Evolutionary conservation across 768 basidiomycete genomes (phyloP).

Genomic region (Multifurca ochricompacta): DNA sequence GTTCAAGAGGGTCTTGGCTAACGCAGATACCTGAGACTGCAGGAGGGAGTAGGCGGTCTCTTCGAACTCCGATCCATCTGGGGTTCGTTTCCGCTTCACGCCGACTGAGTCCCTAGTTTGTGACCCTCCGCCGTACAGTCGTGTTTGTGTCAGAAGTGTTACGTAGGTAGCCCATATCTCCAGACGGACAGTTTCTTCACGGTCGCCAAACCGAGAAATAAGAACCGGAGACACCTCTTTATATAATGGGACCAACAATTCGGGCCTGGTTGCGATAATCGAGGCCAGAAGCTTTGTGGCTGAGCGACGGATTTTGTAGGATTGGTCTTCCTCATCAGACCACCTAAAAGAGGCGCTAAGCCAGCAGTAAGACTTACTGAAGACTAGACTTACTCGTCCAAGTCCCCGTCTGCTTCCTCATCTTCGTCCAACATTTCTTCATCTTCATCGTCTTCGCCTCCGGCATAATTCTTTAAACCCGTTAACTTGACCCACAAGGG

Average conservation of each 20-base stretch:
- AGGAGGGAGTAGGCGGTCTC: conserved; percentile 69
- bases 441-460: conserved; percentile 57
- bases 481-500: not conserved
- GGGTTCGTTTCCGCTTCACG: conserved; percentile 72
- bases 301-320: conserved; percentile 93
- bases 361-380: conserved; percentile 7
- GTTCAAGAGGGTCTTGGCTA: conserved; percentile 75
- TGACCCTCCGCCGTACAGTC: conserved; percentile 61
- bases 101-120: conserved; percentile 44
- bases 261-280: conserved; percentile 84
- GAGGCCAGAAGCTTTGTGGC: conserved; percentile 86
- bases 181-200: conserved; percentile 89
- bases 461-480: conserved; percentile 67
- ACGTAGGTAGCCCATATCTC: conserved; percentile 90
- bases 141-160: conserved; percentile 75
- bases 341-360: conserved; percentile 44
- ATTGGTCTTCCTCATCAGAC: conserved; percentile 96
- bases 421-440: conserved; percentile 58
- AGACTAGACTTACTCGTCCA: conserved; percentile 55
- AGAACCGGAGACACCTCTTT: conserved; percentile 80
- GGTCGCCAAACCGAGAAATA: conserved; percentile 87
- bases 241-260: conserved; percentile 72
- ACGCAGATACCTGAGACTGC: conserved; percentile 62
- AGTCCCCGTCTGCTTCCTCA: conserved; percentile 73
- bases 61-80: conserved; percentile 63